Base-by-base conservation (phyloP, 2,329 filamentous ascomycete genomes). In the Dothistroma pini region DNA sequence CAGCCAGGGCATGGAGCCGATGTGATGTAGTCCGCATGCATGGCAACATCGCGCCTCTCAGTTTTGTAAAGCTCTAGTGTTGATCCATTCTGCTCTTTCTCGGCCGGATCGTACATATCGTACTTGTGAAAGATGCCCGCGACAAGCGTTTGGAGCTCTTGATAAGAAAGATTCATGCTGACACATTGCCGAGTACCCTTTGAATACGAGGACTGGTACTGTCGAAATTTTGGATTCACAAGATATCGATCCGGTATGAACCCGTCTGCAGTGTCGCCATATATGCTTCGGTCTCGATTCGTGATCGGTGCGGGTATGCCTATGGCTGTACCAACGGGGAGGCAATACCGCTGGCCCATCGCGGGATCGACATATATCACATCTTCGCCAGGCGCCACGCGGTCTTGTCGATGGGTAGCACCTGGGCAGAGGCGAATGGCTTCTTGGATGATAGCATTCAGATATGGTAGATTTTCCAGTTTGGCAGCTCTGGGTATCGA, bases 381-480 rank as follows among this genome's bases (percentile, higher is more conserved):
- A 6, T 70, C 64, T 8, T 77, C 78, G 12, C 71, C 73, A 4
- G 78, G 77, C 0, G 72, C 71, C 1, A 76, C 70, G 6, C 78
- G 70, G 16, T 74, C 74, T 2, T 80, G 66, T 6, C 68, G 71
- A 53, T 75, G 71, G 1, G 77, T 76, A 1, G 75, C 72, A 1
- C 77, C 74, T 5, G 78, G 77, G 63, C 79, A 76, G 75, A 61
- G 76, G 74, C 78, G 73, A 6, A 79, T 66, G 0, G 76, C 71
- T 64, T 80, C 78, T 57, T 78, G 75, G 63, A 80, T 77, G 38
- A 77, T 71, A 19, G 77, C 77, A 54, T 76, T 73, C 5, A 80
- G 70, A 63, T 78, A 79, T 0, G 76, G 72, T 65, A 75, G 69
- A 22, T 69, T 65, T 14, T 71, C 66, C 4, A 58, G 47, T 9